Evolutionary conservation across 2,329 filamentous ascomycete species (phyloP).

Genomic region (Cladosporium sp.): DNA sequence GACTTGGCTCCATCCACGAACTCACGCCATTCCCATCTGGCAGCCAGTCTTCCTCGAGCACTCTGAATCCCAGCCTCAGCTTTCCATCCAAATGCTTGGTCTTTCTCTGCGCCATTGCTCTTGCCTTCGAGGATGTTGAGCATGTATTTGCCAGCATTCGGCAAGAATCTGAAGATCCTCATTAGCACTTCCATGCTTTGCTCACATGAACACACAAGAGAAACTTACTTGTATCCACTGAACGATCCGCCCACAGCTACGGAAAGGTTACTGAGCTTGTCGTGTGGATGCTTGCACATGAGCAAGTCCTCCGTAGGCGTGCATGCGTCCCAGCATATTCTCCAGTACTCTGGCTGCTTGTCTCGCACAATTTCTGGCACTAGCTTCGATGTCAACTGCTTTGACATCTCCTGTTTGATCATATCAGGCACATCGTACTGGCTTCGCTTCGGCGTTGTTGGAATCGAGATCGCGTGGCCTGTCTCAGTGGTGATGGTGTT

Average conservation of each 20-base stretch:
- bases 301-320: slow-evolving; percentile 61
- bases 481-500: slow-evolving; percentile 48
- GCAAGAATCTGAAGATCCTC: slow-evolving; percentile 41
- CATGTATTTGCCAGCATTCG: slow-evolving; percentile 58
- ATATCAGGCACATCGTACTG: slow-evolving; percentile 41
- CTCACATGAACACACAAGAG: neutral
- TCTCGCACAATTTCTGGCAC: slow-evolving; percentile 31
- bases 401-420: slow-evolving; percentile 42
- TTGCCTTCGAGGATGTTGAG: slow-evolving; percentile 37
- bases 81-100: slow-evolving; percentile 17
- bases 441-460: slow-evolving; percentile 44
- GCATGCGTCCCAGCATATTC: slow-evolving; percentile 57
- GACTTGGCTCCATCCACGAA: neutral
- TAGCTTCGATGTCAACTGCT: slow-evolving; percentile 24
- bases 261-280: slow-evolving; percentile 50
- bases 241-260: slow-evolving; percentile 61
- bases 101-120: slow-evolving; percentile 35
- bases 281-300: slow-evolving; percentile 50
- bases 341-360: slow-evolving; percentile 37
- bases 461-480: slow-evolving; percentile 46
- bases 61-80: neutral
- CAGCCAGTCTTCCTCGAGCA: neutral
- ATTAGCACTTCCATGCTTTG: too few relatives aligned
- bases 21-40: neutral
- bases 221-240: slow-evolving; percentile 54